Conservation (phyloP, 2,329 filamentous ascomycete species). For the Cercospora zeina region DNA sequence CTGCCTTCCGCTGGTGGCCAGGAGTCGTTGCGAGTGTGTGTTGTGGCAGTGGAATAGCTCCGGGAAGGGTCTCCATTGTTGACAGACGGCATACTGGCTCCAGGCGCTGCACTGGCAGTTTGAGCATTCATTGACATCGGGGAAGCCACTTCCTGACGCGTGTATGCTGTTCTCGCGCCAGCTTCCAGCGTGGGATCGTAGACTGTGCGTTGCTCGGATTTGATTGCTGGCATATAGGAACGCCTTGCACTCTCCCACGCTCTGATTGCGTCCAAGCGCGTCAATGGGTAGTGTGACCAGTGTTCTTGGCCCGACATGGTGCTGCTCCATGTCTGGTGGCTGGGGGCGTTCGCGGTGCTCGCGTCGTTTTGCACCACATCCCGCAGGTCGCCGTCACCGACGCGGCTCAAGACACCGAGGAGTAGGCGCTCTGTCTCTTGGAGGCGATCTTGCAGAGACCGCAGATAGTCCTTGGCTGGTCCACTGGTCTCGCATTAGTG, state of each 20-base stretch:
- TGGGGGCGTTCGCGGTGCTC: constrained; percentile 12
- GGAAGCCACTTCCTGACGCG: constrained; percentile 1
- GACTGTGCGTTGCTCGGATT: constrained; percentile 9
- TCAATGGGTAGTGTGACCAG: constrained; percentile 26
- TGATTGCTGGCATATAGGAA: constrained; percentile 2
- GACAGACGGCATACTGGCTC: neutral
- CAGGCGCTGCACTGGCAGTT: neutral
- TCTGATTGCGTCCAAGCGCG: constrained; percentile 23
- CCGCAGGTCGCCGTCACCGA: constrained; percentile 21
- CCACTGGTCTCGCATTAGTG: constrained; percentile 20
- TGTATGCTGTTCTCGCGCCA: neutral
- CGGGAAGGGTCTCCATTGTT: neutral
- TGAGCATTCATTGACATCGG: constrained; percentile 4
- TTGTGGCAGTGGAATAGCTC: neutral
- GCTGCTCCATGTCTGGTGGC: constrained; percentile 30
- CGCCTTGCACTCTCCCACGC: constrained; percentile 26
- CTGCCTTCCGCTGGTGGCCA: constrained; percentile 16
- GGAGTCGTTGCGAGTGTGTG: neutral
- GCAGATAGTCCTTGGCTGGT: constrained; percentile 31
- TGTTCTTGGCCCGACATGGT: constrained; percentile 29
- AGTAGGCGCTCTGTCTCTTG: constrained; percentile 30
- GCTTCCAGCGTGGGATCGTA: constrained; percentile 10
- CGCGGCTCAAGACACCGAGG: constrained; percentile 21
- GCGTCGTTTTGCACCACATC: constrained; percentile 21
- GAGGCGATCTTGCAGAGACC: constrained; percentile 30